Conservation (phyloP, 2,329 filamentous ascomycete genomes). For the Lecanicillium sp. region DNA sequence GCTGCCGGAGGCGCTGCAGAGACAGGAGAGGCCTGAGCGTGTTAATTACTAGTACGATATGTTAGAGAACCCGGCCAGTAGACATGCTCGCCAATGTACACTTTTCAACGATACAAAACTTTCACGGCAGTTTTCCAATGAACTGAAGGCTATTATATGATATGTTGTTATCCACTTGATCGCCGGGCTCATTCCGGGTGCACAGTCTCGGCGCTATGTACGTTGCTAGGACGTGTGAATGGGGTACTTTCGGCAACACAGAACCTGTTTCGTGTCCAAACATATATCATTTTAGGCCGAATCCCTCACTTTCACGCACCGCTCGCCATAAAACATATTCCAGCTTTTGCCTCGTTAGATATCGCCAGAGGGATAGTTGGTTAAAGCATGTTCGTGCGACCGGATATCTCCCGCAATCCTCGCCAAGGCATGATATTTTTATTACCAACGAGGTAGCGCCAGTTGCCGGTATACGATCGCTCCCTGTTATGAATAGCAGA, state of each 20-base stretch:
- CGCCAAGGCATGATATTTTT: constrained; percentile 66
- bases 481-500: constrained; percentile 81
- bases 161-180: no score
- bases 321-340: constrained; percentile 73
- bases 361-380: constrained; percentile 68
- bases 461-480: constrained; percentile 83
- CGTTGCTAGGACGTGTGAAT: no score
- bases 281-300: constrained; percentile 65
- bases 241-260: no score
- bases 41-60: neutral
- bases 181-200: no score
- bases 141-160: no score
- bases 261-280: no score
- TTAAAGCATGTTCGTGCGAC: constrained; percentile 92
- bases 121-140: no score
- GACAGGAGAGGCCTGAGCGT: neutral
- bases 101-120: no score
- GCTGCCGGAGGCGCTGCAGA: constrained; percentile 29
- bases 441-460: constrained; percentile 75
- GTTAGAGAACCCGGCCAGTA: no score
- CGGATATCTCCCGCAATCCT: constrained; percentile 68
- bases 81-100: no score
- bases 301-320: constrained; percentile 85
- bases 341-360: constrained; percentile 57
- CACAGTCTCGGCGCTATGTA: no score